Evolutionary conservation across 495 filamentous ascomycete species (phyloP), one percentile per base, ranked within the genome.

Genomic region (Annulohypoxylon moriforme): DNA sequence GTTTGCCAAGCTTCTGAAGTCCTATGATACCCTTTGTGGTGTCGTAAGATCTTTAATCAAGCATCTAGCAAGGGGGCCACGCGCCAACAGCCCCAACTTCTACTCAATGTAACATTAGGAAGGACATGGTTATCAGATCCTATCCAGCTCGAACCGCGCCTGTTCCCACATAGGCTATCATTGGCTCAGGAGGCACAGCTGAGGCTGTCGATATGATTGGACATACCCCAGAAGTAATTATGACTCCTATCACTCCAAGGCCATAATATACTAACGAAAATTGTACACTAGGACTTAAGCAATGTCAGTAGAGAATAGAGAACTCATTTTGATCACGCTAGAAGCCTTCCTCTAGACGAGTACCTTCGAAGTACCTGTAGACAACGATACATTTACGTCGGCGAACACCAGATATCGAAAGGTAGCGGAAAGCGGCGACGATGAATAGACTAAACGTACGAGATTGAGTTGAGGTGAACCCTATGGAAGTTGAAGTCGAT

Each of bases 41-140:
- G 25, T 52, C 47, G 47, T 52, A 52, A 52, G 13, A 52, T 31
- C 22, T 29, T 31, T 52, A 52, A 49, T 49, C 46, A 24, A 49
- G 46, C 46, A 49, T 49, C 46, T 10, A 49, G 46, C 46, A 49
- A 25, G 46, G 46, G 46, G 20, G 18, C 46, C 46, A 49, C 46
- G 46, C 46, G 24, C 22, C 47, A 52, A 52, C 47, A 16, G 47
- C 24, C 25, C 13, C n/a, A 14, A 52, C 3, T 27, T 44, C 16
- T 8, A 44, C 40, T 4, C 24, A 52, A 52, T 24, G 46, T 24
- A 49, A 25, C 46, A 4, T 24, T 49, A 24, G 18, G 46, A 24
- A 13, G 22, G 14, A n/a, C 9, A 24, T 13, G 20, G 22, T 49
- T 49, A 49, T 25, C 40, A 44, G 22, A 49, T 49, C 46, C 46